Percentiles rank a stretch among this genome's conserved stretches.
Evolutionary conservation across 73 alveolate genomes (phyloP).

Genomic region (Effrenium voratum): DNA sequence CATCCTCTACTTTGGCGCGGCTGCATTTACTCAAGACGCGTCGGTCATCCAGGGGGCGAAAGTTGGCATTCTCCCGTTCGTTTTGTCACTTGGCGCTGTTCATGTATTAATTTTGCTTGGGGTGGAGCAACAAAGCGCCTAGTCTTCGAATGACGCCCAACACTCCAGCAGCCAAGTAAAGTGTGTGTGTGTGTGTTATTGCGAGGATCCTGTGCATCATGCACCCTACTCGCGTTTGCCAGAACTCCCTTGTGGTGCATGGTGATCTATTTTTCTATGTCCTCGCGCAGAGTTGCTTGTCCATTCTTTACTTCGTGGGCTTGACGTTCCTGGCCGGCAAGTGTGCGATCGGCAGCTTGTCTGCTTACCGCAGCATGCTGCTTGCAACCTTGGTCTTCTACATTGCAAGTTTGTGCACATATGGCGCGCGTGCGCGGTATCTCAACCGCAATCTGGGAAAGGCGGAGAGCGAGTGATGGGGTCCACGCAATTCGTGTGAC

Average conservation of each 20-base stretch:
- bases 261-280: slow-evolving; percentile 63
- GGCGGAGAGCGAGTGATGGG: background rate
- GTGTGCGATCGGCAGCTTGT: slow-evolving; percentile 60
- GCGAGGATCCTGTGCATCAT: slow-evolving; percentile 62
- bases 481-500: no score
- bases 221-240: slow-evolving; percentile 90
- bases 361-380: slow-evolving; percentile 78
- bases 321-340: slow-evolving; percentile 67
- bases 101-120: no score
- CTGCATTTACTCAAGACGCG: slow-evolving; percentile 67
- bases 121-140: no score
- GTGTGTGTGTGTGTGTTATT: background rate
- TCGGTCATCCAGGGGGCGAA: slow-evolving; percentile 43
- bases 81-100: slow-evolving; percentile 6
- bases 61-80: slow-evolving; percentile 55
- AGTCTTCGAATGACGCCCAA: no score
- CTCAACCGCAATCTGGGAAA: slow-evolving; percentile 38
- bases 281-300: slow-evolving; percentile 25
- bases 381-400: slow-evolving; percentile 64
- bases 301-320: slow-evolving; percentile 51
- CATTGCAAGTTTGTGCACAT: slow-evolving; percentile 42
- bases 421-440: slow-evolving; percentile 69
- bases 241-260: slow-evolving; percentile 82
- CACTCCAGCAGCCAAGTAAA: background rate
- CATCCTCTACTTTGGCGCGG: slow-evolving; percentile 4